phyloP scores from a whole-genome alignment of 495 filamentous ascomycete species.

The Penicillium desertorum region DNA sequence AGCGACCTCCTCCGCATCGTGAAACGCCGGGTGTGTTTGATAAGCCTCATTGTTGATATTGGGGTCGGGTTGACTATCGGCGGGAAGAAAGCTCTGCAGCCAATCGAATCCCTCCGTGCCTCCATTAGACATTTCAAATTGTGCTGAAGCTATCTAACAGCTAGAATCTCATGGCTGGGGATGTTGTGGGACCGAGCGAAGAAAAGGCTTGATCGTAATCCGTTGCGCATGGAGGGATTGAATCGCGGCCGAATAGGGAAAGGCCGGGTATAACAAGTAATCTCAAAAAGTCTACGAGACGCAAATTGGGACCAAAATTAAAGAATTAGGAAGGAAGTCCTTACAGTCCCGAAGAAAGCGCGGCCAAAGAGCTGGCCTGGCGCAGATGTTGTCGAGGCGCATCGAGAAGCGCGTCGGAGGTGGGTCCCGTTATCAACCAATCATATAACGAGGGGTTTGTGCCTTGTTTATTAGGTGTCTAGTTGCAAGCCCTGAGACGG shows the following conservation, averaged over 20 bases:
- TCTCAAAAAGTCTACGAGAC: too few relatives aligned
- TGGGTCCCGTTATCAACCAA: not conserved
- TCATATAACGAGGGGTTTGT: not conserved
- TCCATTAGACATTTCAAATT: not conserved
- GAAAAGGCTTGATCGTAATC: not conserved
- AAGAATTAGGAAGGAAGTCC: not conserved
- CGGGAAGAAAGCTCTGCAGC: conserved; percentile 4
- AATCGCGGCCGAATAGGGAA: not conserved
- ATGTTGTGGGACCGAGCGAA: not conserved
- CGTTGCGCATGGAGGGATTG: not conserved
- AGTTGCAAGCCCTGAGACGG: conserved; percentile 19
- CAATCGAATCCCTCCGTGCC: conserved; percentile 8
- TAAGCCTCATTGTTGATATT: not conserved
- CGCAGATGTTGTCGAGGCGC: not conserved
- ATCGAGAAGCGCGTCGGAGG: not conserved
- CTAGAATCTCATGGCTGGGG: not conserved
- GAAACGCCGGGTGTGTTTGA: conserved; percentile 3
- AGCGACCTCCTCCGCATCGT: conserved; percentile 11
- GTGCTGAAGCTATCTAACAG: not conserved
- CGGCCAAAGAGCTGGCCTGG: not conserved
- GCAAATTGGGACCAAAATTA: not conserved
- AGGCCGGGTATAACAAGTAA: not conserved
- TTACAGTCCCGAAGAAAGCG: too few relatives aligned
- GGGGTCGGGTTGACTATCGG: not conserved
- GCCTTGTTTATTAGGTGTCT: not conserved